phyloP scores from a whole-genome alignment of 2,329 filamentous ascomycete genomes.

The Penicillium verrucosum region DNA sequence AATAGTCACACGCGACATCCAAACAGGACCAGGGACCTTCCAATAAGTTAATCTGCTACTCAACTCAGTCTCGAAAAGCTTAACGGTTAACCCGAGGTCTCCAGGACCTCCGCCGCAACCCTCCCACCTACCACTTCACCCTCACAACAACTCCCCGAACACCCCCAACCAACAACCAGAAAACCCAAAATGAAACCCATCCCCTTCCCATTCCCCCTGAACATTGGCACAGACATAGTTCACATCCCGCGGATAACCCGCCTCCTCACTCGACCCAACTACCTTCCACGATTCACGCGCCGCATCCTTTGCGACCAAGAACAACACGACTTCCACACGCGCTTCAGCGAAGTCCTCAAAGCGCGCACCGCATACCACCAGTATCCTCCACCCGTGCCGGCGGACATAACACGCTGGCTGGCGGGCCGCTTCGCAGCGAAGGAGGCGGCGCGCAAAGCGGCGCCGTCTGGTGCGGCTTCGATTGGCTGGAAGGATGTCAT shows the following conservation, averaged over 20 bases:
- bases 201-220: slow-evolving; percentile 63
- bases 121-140: not conserved
- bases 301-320: slow-evolving; percentile 43
- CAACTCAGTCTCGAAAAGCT: not conserved
- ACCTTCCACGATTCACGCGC: slow-evolving; percentile 37
- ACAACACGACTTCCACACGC: slow-evolving; percentile 36
- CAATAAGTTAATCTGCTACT: not conserved
- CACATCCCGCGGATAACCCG: slow-evolving; percentile 61
- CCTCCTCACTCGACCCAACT: slow-evolving; percentile 51
- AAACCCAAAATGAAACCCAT: slow-evolving; percentile 31
- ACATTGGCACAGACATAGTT: slow-evolving; percentile 77
- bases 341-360: slow-evolving; percentile 26
- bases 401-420: slow-evolving; percentile 43
- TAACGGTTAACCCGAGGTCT: not conserved
- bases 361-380: not conserved
- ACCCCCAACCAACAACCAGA: not conserved
- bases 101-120: not conserved
- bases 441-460: slow-evolving; percentile 71
- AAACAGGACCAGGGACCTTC: not conserved
- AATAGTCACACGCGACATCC: not conserved
- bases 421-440: slow-evolving; percentile 66
- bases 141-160: not conserved
- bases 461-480: slow-evolving; percentile 50
- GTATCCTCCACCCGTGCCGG: slow-evolving; percentile 10
- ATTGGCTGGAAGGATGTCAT: slow-evolving; percentile 62